Evolutionary conservation across 2,329 filamentous ascomycete species (phyloP).

Genomic region (Colletotrichum incanum): DNA sequence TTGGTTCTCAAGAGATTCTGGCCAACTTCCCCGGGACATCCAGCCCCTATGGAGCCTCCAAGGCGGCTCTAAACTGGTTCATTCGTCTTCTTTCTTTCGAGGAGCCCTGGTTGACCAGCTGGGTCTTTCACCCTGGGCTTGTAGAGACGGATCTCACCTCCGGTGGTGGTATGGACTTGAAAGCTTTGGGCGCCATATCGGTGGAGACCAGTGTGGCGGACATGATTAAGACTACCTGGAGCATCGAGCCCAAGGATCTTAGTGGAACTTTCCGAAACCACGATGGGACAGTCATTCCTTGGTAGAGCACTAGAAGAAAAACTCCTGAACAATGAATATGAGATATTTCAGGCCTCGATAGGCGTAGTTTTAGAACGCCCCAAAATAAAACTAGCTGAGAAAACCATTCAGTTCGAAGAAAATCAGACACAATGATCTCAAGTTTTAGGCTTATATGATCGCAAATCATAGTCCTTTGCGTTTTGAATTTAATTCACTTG

Average conservation of each 20-base stretch:
- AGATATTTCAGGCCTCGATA: not conserved
- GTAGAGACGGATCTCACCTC: constrained; percentile 27
- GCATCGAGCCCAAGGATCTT: constrained; percentile 1
- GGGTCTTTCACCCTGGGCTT: constrained; percentile 53
- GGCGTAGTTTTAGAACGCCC: too few species aligned
- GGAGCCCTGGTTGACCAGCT: constrained; percentile 51
- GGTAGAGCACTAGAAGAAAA: not conserved
- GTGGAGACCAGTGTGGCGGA: constrained; percentile 43
- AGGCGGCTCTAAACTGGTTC: constrained; percentile 55
- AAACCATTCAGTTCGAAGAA: too few species aligned
- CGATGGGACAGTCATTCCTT: constrained; percentile 21
- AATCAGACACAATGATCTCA: too few species aligned
- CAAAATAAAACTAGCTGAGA: not conserved
- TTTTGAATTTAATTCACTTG: too few species aligned
- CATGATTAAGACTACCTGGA: constrained; percentile 8
- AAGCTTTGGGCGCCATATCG: constrained; percentile 31
- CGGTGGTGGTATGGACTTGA: not conserved
- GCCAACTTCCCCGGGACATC: constrained; percentile 41
- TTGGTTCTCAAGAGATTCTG: constrained; percentile 44
- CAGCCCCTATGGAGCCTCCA: constrained; percentile 61
- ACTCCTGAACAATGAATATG: not conserved
- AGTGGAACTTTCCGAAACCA: constrained; percentile 24
- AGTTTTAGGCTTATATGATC: too few species aligned
- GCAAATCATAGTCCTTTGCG: too few species aligned
- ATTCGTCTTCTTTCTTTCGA: constrained; percentile 52